A percentile compares a stretch with the other conserved stretches of the same genome.
Conservation (phyloP, 148 eudicot genomes). For the Persicaria maculosa region DNA sequence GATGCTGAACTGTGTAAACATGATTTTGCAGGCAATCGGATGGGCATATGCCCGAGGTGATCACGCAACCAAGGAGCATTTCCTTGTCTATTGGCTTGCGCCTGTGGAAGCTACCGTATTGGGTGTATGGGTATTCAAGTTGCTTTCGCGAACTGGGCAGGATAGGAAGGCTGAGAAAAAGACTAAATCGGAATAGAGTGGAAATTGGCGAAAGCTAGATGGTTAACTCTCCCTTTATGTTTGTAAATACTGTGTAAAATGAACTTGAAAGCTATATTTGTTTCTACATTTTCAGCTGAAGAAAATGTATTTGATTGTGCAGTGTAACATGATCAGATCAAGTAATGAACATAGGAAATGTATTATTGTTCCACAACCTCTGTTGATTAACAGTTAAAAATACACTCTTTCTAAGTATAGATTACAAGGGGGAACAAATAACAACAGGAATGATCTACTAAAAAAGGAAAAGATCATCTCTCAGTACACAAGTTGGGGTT, state of each 20-base stretch:
- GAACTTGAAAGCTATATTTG: too few species aligned
- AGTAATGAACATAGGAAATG: neutral
- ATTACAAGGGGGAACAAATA: neutral
- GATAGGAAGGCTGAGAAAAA: conserved; percentile 29
- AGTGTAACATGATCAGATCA: neutral
- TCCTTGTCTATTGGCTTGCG: conserved; percentile 95
- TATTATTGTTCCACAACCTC: neutral
- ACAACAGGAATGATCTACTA: conserved; percentile 23
- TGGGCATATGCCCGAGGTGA: conserved; percentile 92
- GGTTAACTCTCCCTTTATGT: neutral
- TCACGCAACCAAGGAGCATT: conserved; percentile 72
- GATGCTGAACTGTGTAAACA: conserved; percentile 1
- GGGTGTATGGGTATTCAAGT: conserved; percentile 56
- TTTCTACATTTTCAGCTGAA: too few species aligned
- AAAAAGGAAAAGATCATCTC: conserved; percentile 9
- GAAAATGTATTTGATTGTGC: too few species aligned
- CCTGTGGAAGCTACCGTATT: conserved; percentile 67
- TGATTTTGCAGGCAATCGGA: conserved; percentile 56
- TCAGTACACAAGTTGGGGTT: conserved; percentile 87
- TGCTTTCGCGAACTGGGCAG: conserved; percentile 30
- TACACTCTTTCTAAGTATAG: conserved; percentile 12
- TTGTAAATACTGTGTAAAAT: conserved; percentile 2
- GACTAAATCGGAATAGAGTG: conserved; percentile 28
- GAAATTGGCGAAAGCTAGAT: neutral
- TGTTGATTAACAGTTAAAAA: neutral